Evolutionary conservation across 306 rosid genomes (phyloP).

Genomic region (Casuarina equisetifolia): DNA sequence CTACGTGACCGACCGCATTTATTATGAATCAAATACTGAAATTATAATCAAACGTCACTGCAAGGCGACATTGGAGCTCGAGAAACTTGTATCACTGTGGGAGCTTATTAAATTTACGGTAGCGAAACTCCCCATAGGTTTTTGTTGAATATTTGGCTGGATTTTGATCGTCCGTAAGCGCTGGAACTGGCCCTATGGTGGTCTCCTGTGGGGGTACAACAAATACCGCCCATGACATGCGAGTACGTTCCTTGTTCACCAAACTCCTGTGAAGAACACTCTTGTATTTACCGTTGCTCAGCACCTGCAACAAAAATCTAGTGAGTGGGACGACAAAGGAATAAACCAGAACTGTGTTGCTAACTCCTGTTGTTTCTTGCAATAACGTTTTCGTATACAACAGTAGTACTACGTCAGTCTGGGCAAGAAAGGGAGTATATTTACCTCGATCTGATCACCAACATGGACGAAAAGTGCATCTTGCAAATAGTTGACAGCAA

Average conservation of each 20-base stretch:
- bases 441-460: conserved; percentile 70
- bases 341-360: not conserved
- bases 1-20: too few relatives aligned
- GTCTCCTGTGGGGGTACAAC: conserved; percentile 47
- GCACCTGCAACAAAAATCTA: conserved; percentile 28
- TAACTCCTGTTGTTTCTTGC: too few relatives aligned
- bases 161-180: conserved; percentile 38
- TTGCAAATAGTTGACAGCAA: conserved; percentile 45
- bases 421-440: too few relatives aligned
- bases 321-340: not conserved
- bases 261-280: conserved; percentile 65
- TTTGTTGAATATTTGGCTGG: conserved; percentile 59
- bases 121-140: conserved; percentile 55
- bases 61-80: not conserved
- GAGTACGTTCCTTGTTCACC: conserved; percentile 55
- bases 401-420: too few relatives aligned
- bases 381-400: too few relatives aligned
- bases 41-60: not conserved
- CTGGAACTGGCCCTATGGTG: conserved; percentile 50
- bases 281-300: conserved; percentile 68
- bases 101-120: conserved; percentile 64
- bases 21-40: too few relatives aligned
- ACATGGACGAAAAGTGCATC: conserved; percentile 53
- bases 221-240: conserved; percentile 78
- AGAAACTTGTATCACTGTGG: conserved; percentile 33